Base-by-base conservation (phyloP, 164 flowering plant genomes). In the Macadamia tetraphylla region DNA sequence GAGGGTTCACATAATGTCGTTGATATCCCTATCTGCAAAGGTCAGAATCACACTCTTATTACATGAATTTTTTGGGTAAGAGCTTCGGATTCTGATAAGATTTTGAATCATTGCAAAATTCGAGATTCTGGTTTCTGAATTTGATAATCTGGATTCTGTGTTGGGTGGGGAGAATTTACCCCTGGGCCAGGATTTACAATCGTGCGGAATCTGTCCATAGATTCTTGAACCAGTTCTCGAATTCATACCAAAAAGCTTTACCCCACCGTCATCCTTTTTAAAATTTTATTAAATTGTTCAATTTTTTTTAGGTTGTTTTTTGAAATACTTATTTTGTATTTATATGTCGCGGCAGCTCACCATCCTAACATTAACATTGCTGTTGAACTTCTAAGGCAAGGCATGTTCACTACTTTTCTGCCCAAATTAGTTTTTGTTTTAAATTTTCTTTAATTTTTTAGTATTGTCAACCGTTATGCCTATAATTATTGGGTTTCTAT, bases 351-450 rank as follows among this genome's bases (percentile, higher is more conserved):
- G 18, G 80, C 87, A 92, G 99, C 99, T 79, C 99, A 94, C 80
- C 99, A 90, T 81, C 97, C 99, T 0, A 89, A 66, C 75, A 94
- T 94, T 65, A 94, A 94, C 84, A 84, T 87, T 1, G 90, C 97
- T 3, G 87, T 92, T 58, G 91, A 90, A 64, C 83, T 94, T 43
- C 77, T 94, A 56, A 88, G 72, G 75, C 74, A 75, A 89, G 99
- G 95, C 78, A 60, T 29, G 35, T 46, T 14, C 12, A 35, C 51
- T 46, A 46, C 40, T 58, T 44, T 53, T 67, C 15, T 60, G 51
- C 13, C 51, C 7, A 46, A 46, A 46, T 46, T 46, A 9, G 53
- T 7, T 69, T 12, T 63, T 14, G 9, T 43, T 46, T 59, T 6
- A 35, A 15, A 32, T 46, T 29, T 43, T 40, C 51, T 8, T 1